Evolutionary conservation across 495 filamentous ascomycete species (phyloP).

Genomic region (Friedmanniomyces endolithicus): DNA sequence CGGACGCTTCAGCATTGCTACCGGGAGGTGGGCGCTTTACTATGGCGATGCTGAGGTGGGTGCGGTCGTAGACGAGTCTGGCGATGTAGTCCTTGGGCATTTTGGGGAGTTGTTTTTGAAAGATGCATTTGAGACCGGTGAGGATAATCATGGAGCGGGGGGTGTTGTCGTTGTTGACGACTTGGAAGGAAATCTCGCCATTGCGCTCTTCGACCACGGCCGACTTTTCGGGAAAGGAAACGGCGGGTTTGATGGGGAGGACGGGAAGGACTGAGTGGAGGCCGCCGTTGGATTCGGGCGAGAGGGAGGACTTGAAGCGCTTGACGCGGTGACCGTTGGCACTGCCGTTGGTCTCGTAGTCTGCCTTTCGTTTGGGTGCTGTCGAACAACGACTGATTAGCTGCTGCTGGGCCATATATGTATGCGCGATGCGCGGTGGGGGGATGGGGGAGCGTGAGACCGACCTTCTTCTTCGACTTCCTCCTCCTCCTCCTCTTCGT

Average conservation of each 20-base stretch:
- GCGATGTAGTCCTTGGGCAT: constrained; percentile 99
- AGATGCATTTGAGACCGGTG: constrained; percentile 92
- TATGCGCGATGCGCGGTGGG: too few species aligned
- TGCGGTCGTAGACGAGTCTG: constrained; percentile 89
- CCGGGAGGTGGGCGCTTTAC: constrained; percentile 46
- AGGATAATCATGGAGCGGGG: constrained; percentile 86
- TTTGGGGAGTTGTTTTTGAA: constrained; percentile 95
- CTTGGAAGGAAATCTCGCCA: constrained; percentile 92
- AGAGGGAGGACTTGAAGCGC: constrained; percentile 39
- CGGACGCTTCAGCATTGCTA: constrained; percentile 2
- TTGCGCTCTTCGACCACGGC: constrained; percentile 89
- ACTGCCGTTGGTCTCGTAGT: constrained; percentile 13
- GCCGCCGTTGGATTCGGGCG: constrained; percentile 19
- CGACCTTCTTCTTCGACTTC: too few species aligned
- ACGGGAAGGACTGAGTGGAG: neutral
- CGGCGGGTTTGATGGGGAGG: neutral
- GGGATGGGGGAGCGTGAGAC: too few species aligned
- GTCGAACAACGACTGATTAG: constrained; percentile 23
- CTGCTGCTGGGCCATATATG: neutral
- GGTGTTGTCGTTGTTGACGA: constrained; percentile 90
- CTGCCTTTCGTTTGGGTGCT: constrained; percentile 21
- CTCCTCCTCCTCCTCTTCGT: too few species aligned
- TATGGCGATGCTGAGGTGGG: constrained; percentile 91
- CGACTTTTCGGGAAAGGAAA: constrained; percentile 43
- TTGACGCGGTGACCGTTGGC: constrained; percentile 34